Evolutionary conservation across 2,329 filamentous ascomycete species (phyloP), one percentile per base, ranked within the genome.

Genomic region (Colletotrichum sp.): DNA sequence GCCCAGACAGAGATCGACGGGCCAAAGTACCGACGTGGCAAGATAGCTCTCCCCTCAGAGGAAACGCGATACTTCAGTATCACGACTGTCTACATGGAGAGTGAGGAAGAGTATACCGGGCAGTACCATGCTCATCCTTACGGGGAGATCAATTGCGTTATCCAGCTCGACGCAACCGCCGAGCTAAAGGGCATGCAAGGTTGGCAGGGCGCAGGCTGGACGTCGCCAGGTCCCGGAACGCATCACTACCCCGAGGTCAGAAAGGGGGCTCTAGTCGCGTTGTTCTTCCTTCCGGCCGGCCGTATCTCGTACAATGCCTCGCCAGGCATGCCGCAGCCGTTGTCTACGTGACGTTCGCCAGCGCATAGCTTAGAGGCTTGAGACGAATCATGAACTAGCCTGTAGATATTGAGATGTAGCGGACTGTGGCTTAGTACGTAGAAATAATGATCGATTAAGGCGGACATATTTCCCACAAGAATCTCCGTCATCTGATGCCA

Each of bases 51-150:
- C 7, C 90, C 90, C 2, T 84, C 81, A 3, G 81, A 84, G 11
- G 83, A 85, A 44, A 91, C 86, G 32, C 84, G 86, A 27, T 91
- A 84, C 80, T 89, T 91, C 80, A 88, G 86, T 78, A 90, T 91
- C 79, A 91, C 90, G 4, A 88, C 89, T 2, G 90, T 91, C 22
- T 91, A 90, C 79, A 90, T 91, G 86, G 85, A 90, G n/a, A 87
- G 85, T 34, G 73, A 86, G 36, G 85, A 86, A 8, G 85, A 83
- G n/a, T 90, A 87, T 78, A 55, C 16, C 8, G 71, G 74, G n/a
- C 89, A 91, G 80, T 90, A 91, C 79, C 88, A 90, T 77, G 81
- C 82, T 6, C 88, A 90, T 78, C 88, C 88, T 2, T 90, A 90
- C 68, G 89, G 88, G 8, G 89, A 90, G 82, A 90, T 90, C 79